Evolutionary conservation across 2,329 filamentous ascomycete genomes (phyloP), one percentile per base, ranked within the genome.

Genomic region (Botrytis paeoniae): DNA sequence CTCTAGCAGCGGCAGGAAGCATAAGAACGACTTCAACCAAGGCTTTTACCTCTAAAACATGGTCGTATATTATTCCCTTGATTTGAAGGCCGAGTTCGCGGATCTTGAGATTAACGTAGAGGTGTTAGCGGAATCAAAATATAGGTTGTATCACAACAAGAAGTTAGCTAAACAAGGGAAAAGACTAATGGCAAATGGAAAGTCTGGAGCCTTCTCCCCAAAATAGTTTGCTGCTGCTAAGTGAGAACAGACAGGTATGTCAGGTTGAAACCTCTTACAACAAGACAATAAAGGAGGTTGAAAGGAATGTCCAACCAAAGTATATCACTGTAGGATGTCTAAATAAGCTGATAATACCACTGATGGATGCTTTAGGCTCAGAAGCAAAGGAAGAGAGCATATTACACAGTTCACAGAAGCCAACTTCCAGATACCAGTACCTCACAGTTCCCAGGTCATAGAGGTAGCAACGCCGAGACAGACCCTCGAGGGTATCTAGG

Each of bases 401-500:
- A 32, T 12, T 43, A 3, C 3, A 62, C 1, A 32, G 29, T 29
- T 5, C 22, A 43, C 25, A 63, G 39, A 43, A 22, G 61, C 2
- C n/a, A 63, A 4, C 6, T 29, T 62, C 12, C 20, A n/a, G 14
- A 43, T 43, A 63, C 2, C n/a, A 60, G 32, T 14, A 43, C n/a
- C 2, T 63, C 25, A 43, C 7, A 43, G 9, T 43, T 29, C 25
- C 10, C n/a, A 63, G 39, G 18, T 10, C 39, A 8, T 43, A n/a
- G n/a, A n/a, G 39, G 39, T 9, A 63, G n/a, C n/a, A 63, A 63
- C n/a, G n/a, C n/a, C 61, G 16, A 63, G 61, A 63, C 61, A 63
- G 9, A 63, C 39, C 61, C 61, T 63, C 39, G n/a, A 20, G 32
- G 51, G 51, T 57, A 57, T 57, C 51, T 29, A 18, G 51, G 14